Base-by-base conservation (phyloP, 2,329 filamentous ascomycete genomes). In the Trichoderma asperellum region DNA sequence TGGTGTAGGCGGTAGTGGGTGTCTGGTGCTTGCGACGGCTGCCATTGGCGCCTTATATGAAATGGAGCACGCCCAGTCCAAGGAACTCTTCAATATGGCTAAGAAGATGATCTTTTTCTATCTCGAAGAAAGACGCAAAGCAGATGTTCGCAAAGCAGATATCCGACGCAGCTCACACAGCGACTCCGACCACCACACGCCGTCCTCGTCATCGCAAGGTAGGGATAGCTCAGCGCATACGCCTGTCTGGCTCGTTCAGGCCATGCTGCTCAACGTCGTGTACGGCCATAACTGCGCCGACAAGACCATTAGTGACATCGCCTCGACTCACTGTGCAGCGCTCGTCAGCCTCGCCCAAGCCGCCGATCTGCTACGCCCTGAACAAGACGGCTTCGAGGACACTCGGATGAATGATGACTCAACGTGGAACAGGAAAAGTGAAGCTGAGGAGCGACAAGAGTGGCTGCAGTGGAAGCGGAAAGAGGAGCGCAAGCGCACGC, bases 21-120 rank as follows among this genome's bases (percentile, higher is more conserved):
- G 95, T 78, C 84, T 96, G 71, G 89, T 95, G 69, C 85, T 96
- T 43, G 92, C 91, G 21, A 94, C 95, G 87, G 91, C 92, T 35
- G 91, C 92, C n/a, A 83, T 86, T 73, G 92, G 92, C 27, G 91
- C 92, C 43, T 83, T 97, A 49, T 97, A 97, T 80, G 95, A 97
- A 81, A 88, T 91, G 76, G 94, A 98, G 70, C 88, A 90, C 70
- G 85, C 86, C 34, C 87, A 91, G 68, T 96, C 94, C 29, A 92
- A 91, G 77, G 92, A 96, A 58, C 81, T 99, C 8, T 97, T 97
- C 76, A 93, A 97, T 74, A 91, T 94, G 77, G 92, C 94, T 60
- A 97, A 97, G 83, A 96, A 94, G 81, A 93, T 97, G 91, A 96
- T 98, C 69, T 91, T 95, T 72, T 85, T 94, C 71, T 97, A 97